Evolutionary conservation across 208 protist species (phyloP).

Genomic region (Wallacemonas sp.): DNA sequence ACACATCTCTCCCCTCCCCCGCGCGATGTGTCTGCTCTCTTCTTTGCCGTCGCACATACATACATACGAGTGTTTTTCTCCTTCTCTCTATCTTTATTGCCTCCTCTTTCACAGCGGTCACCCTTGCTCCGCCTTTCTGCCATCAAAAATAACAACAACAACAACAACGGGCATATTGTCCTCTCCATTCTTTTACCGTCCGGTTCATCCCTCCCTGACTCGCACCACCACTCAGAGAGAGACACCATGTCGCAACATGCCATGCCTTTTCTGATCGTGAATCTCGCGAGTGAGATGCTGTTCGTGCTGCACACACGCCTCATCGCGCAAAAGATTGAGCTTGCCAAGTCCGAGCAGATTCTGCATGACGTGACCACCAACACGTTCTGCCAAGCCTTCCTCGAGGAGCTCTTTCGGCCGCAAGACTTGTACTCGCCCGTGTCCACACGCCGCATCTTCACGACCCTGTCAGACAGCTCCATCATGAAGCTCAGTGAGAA

Average conservation of each 20-base stretch:
- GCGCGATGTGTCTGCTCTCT: too few species aligned
- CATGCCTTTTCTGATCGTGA: conserved; percentile 90
- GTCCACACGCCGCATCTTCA: conserved; percentile 73
- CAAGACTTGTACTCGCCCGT: conserved; percentile 73
- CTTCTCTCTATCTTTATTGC: not conserved
- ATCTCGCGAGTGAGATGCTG: conserved; percentile 93
- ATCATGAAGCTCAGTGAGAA: conserved; percentile 86
- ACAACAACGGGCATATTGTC: too few species aligned
- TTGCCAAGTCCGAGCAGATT: conserved; percentile 43
- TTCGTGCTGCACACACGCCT: conserved; percentile 92
- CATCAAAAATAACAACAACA: too few species aligned
- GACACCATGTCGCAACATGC: conserved; percentile 58
- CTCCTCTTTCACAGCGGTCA: too few species aligned
- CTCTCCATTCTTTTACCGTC: not conserved
- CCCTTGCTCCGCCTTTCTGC: too few species aligned
- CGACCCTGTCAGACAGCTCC: conserved; percentile 75
- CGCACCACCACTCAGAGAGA: not conserved
- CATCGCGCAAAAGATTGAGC: conserved; percentile 69
- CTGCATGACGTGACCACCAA: conserved; percentile 76
- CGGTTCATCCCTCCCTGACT: not conserved
- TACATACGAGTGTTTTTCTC: too few species aligned
- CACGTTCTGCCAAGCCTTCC: conserved; percentile 77
- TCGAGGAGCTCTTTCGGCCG: conserved; percentile 85
- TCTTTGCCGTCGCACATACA: too few species aligned
- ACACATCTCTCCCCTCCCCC: too few species aligned